phyloP scores from a whole-genome alignment of 1,139 yeast genomes.

The Debaryomyces sp. region DNA sequence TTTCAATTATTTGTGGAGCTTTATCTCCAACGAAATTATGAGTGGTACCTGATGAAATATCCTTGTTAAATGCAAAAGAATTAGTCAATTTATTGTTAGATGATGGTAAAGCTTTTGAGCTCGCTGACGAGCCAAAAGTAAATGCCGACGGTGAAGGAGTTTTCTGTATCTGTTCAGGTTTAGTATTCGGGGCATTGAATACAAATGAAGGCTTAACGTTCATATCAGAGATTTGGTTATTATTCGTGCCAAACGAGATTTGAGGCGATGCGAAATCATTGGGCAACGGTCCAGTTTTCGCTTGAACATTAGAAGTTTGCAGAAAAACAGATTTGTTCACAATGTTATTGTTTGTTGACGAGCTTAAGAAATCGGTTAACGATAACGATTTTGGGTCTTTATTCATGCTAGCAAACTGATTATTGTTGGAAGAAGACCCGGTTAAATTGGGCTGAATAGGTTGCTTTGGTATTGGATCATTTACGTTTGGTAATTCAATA shows the following conservation, averaged over 20 bases:
- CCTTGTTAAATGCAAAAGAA: background rate
- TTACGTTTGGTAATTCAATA: background rate
- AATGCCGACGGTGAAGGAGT: constrained; percentile 8
- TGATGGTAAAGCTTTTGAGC: background rate
- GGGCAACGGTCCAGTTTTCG: background rate
- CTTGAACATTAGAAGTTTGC: background rate
- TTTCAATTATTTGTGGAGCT: background rate
- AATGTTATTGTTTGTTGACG: background rate
- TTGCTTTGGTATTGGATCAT: background rate
- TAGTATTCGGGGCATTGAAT: background rate
- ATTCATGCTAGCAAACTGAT: background rate
- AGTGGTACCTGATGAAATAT: background rate
- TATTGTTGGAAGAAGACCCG: background rate
- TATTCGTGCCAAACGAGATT: background rate
- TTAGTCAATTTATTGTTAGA: background rate
- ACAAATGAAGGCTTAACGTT: constrained; percentile 3
- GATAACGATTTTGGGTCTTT: constrained; percentile 4
- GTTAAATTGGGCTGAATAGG: background rate
- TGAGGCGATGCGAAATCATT: background rate
- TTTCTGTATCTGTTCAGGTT: background rate
- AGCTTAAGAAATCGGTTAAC: constrained; percentile 8
- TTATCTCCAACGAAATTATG: background rate
- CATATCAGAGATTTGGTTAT: background rate
- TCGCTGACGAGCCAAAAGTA: background rate
- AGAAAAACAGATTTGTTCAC: background rate